Evolutionary conservation across 2,329 filamentous ascomycete genomes (phyloP), one percentile per base, ranked within the genome.

Genomic region (Trichoderma harzianum): DNA sequence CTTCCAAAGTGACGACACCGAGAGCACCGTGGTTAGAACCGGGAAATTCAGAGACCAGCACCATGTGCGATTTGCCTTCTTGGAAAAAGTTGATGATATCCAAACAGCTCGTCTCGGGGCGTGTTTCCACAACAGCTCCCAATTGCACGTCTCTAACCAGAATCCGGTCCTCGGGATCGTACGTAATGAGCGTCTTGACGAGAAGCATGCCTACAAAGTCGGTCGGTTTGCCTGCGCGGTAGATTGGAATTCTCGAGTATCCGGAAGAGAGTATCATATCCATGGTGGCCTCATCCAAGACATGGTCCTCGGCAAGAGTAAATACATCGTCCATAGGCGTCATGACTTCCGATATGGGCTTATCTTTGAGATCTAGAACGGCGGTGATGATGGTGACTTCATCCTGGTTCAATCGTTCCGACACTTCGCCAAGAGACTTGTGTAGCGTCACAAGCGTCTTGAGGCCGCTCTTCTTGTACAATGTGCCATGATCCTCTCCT

Each of bases 31-130:
- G 91, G 77, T 97, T 91, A 75, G 97, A 93, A n/a, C 95, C 95
- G 1, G 96, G 96, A 36, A 83, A 87, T 78, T 97, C 93, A 0
- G 95, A 98, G 10, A 98, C 96, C 32, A 99, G 86, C 0, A 98
- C 95, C 95, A 99, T 97, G 81, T 99, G 96, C 1, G 95, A 97
- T 81, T 99, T 99, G 77, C 96, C 96, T 84, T 99, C 96, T 82
- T 99, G 96, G 85, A 99, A 99, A 82, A 98, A 99, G 84, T 99
- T 99, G 83, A 99, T 94, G 78, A 99, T 98, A 80, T 99, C 96
- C 70, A 99, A 84, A 80, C 96, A 99, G 83, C 95, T 98, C 0
- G 96, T 99, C 79, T 98, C 94, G 0, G 96, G 94, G 11, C 93
- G 90, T 0, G 96, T 99, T 81, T 99, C 96, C 1, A 97, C 96